These are phyloP conservation scores for Talaromyces marneffei DNA, from an alignment of 2,329 filamentous ascomycete species.

Conservation along the genomic window DNA sequence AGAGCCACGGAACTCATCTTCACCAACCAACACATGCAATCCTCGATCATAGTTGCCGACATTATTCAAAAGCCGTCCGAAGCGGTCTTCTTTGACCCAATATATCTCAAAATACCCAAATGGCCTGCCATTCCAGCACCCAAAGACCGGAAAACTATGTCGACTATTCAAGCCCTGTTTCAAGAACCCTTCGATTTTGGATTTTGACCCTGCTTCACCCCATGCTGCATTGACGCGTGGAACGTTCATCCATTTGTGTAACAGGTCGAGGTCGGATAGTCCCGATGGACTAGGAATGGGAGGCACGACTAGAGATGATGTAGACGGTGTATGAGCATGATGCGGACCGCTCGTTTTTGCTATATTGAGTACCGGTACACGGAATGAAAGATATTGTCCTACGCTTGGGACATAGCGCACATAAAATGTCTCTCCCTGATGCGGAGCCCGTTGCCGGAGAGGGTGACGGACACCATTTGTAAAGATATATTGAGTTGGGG, in stretches of 20 bases:
- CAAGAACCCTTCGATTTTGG: slow-evolving; percentile 63
- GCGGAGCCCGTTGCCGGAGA: slow-evolving; percentile 76
- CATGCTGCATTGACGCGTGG: slow-evolving; percentile 80
- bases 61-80: slow-evolving; percentile 63
- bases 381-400: slow-evolving; percentile 80
- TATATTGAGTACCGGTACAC: slow-evolving; percentile 63
- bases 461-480: slow-evolving; percentile 79
- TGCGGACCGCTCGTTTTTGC: slow-evolving; percentile 38
- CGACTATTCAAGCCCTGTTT: slow-evolving; percentile 56
- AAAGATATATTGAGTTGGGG: slow-evolving; percentile 72
- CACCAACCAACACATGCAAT: slow-evolving; percentile 81
- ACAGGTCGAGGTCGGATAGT: slow-evolving; percentile 59
- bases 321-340: slow-evolving; percentile 29
- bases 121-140: slow-evolving; percentile 87
- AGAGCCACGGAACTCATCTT: slow-evolving; percentile 82
- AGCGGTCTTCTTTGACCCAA: slow-evolving; percentile 87
- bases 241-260: slow-evolving; percentile 85
- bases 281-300: slow-evolving; percentile 3
- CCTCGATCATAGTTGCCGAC: slow-evolving; percentile 80
- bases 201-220: slow-evolving; percentile 58
- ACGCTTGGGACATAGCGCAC: slow-evolving; percentile 77
- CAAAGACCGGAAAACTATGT: slow-evolving; percentile 86
- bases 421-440: slow-evolving; percentile 89
- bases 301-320: slow-evolving; percentile 42
- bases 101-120: slow-evolving; percentile 98